Evolutionary conservation across 768 basidiomycete species (phyloP).

Genomic region (Lepiota subincarnata): DNA sequence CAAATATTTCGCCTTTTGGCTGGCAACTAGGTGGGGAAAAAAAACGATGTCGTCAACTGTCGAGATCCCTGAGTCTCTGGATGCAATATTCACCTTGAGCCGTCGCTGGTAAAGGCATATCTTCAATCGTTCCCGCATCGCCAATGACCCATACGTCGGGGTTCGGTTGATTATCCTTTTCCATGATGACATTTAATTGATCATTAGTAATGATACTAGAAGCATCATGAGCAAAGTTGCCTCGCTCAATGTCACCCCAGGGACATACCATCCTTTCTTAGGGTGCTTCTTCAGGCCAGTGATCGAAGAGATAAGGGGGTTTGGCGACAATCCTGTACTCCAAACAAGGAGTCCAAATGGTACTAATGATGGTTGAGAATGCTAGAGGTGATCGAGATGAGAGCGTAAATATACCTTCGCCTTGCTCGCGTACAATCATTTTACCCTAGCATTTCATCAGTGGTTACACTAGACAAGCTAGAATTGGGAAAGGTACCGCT

Average conservation of each 20-base stretch:
- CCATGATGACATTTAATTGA: conserved; percentile 56
- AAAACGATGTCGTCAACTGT: not conserved
- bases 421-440: conserved; percentile 67
- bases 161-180: conserved; percentile 46
- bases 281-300: conserved; percentile 56
- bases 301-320: conserved; percentile 68
- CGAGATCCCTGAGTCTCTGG: conserved; percentile 6
- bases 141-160: conserved; percentile 80
- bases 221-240: not conserved
- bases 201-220: conserved; percentile 43
- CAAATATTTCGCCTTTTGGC: conserved; percentile 71
- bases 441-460: conserved; percentile 39
- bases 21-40: conserved; percentile 48
- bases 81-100: conserved; percentile 58
- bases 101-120: conserved; percentile 68
- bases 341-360: conserved; percentile 82
- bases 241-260: not conserved
- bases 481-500: conserved; percentile 32
- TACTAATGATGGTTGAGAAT: conserved; percentile 36
- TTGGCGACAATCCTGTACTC: conserved; percentile 83
- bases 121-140: conserved; percentile 63
- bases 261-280: conserved; percentile 47
- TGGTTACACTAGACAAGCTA: not conserved
- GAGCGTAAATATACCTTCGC: conserved; percentile 46
- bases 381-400: not conserved